Evolutionary conservation across 2,329 filamentous ascomycete genomes (phyloP).

Genomic region (Cryphonectria parasitica): DNA sequence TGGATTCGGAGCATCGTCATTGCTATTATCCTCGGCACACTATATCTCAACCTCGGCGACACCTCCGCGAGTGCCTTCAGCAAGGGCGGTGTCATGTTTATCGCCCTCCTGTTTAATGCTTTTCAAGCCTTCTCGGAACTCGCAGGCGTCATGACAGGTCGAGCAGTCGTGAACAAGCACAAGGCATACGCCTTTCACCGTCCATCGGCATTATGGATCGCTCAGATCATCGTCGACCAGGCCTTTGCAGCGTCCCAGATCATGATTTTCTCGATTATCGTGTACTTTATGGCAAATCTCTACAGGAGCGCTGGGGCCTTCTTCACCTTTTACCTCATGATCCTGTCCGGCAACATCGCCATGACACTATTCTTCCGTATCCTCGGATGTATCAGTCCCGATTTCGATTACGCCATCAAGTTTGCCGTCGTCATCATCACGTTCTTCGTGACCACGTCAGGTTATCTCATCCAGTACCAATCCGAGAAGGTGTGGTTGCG

Average conservation of each 20-base stretch:
- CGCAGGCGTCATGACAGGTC: constrained; percentile 73
- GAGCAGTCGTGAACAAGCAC: constrained; percentile 82
- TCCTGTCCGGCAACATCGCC: constrained; percentile 68
- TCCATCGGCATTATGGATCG: constrained; percentile 81
- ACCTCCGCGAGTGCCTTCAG: constrained; percentile 75
- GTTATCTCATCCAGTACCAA: constrained; percentile 82
- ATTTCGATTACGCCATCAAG: constrained; percentile 86
- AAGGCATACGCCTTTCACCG: constrained; percentile 81
- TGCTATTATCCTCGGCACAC: constrained; percentile 77
- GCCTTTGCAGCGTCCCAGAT: constrained; percentile 74
- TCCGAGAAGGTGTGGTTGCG: constrained; percentile 74
- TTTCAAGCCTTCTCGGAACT: constrained; percentile 84
- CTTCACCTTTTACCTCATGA: constrained; percentile 75
- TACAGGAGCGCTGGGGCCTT: constrained; percentile 73
- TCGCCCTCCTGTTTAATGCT: constrained; percentile 81
- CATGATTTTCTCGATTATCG: constrained; percentile 71
- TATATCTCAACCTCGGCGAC: constrained; percentile 72
- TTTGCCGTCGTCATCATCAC: constrained; percentile 80
- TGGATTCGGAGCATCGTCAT: constrained; percentile 72
- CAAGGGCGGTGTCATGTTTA: constrained; percentile 80
- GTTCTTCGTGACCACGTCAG: constrained; percentile 78
- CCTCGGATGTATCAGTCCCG: constrained; percentile 73
- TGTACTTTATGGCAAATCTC: constrained; percentile 79
- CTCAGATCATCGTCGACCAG: constrained; percentile 78
- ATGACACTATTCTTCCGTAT: constrained; percentile 82